A percentile compares a stretch with the other conserved stretches of the same genome.
Conservation (phyloP, 257 asterid genomes). For the Ocimum tenuiflorum region DNA sequence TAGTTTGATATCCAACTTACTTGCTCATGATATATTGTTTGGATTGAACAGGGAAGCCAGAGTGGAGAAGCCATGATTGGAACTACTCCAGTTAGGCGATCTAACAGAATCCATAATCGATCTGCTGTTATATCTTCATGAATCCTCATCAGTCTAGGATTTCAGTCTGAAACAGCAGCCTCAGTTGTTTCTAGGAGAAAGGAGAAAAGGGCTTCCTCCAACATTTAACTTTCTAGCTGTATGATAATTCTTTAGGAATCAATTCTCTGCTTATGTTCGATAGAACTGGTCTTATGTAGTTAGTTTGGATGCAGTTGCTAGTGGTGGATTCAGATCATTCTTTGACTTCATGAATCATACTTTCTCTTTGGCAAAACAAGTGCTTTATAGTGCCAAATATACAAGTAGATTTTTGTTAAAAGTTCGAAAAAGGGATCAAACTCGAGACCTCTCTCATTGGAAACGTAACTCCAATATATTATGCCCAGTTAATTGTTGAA, state of each 20-base stretch:
- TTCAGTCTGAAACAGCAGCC: constrained; percentile 27
- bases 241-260: constrained; percentile 11
- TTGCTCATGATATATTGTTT: not conserved
- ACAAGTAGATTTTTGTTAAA: too few species aligned
- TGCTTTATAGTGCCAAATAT: too few species aligned
- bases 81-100: constrained; percentile 63
- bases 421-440: too few species aligned
- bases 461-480: too few species aligned
- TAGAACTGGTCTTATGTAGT: not conserved
- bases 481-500: too few species aligned
- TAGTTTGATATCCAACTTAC: too few species aligned
- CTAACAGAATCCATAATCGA: constrained; percentile 55
- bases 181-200: constrained; percentile 40
- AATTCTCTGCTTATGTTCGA: not conserved
- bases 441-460: too few species aligned
- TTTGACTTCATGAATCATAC: not conserved
- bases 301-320: not conserved
- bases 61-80: constrained; percentile 29
- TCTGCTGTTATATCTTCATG: constrained; percentile 42
- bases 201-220: not conserved
- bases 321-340: not conserved
- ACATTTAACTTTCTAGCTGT: not conserved
- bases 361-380: too few species aligned
- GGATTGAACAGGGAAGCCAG: constrained; percentile 36
- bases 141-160: constrained; percentile 1